Base-by-base conservation (phyloP, 306 rosid genomes). In the Glycine tomentella region DNA sequence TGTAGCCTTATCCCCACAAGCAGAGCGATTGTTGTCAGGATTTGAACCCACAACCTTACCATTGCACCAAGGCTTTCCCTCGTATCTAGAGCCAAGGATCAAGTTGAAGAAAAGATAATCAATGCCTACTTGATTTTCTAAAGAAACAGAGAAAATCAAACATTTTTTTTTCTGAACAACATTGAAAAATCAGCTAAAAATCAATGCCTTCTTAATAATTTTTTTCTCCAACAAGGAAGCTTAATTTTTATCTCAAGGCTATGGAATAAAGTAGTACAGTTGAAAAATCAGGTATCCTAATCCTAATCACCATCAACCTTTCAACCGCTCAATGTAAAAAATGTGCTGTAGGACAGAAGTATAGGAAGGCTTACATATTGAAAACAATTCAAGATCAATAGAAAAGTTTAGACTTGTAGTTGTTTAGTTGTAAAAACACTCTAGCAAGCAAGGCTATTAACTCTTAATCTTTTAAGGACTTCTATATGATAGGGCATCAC, bases 341-440 rank as follows among this genome's bases (percentile, higher is more conserved):
- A 42, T 40, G 14, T 69, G 77, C 7, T n/a, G 44, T 50, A 53
- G 52, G 76, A 58, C 49, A 75, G 72, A 57, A 40, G 69, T 75
- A 65, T 9, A 17, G 16, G 77, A 67, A 48, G 64, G 82, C 4
- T 72, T 76, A 62, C 69, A 70, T 51, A 69, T 57, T 69, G 82
- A 76, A 53, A 53, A 72, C 80, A 33, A 34, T 16, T 52, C 86
- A 36, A 36, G 71, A 77, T 76, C 53, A 78, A 71, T 51, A 34
- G 76, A 56, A 63, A 48, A 53, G 70, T 33, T 53, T 45, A 64
- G 69, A 72, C 74, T 59, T 50, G 46, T n/a, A 57, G 76, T 66
- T 52, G 53, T 72, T 77, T 72, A 83, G 75, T 64, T 63, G 70
- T 15, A 64, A 72, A 78, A 77, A 53, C 55, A 83, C 75, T 83